Base-by-base conservation (phyloP, 768 basidiomycete species). In the Amanita thiersii region DNA sequence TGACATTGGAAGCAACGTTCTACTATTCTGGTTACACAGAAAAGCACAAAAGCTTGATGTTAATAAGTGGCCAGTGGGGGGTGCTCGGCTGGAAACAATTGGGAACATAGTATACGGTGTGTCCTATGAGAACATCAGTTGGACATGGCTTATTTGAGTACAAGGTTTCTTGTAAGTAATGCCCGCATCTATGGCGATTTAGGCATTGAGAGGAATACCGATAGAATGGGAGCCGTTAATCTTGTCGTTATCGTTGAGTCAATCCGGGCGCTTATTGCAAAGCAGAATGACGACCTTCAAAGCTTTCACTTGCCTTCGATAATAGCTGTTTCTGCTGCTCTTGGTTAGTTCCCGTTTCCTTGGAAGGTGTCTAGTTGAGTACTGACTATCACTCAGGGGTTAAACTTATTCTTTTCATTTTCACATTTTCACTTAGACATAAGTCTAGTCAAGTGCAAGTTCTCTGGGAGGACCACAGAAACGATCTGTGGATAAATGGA, bases 381-480 rank as follows among this genome's bases (percentile, higher is more conserved):
- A 26, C 28, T 20, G 18, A 43, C 37, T 14, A 32, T 28, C 19
- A 15, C 18, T 31, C 15, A 91, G 88, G 73, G 37, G 79, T 87
- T 48, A 99, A 99, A 61, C 70, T 90, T 34, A 32, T 81, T 0
- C 74, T 99, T 31, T 98, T 98, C 64, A 26, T 91, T 3, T 96
- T 91, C 62, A 92, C 92, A 59, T 77, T 66, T 52, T 72, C 86
- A 2, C 70, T 94, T 33, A 79, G 88, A 20, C 73, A 71, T 23
- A 77, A 75, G 48, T 91, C 86, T 4, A 92, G 87, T 52, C 96
- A 99, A 61, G 94, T 99, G 2, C 76, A 77, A 34, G 78, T 96
- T n/a, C 73, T 96, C 20, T 97, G 90, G 91, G 88, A 96, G 59
- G 94, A 98, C 56, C 93, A 97, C 50, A 71, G 93, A 50, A 97